These are phyloP conservation scores for Vitis hybrid DNA, from an alignment of 177 flowering plant genomes.

Conservation along the genomic window DNA sequence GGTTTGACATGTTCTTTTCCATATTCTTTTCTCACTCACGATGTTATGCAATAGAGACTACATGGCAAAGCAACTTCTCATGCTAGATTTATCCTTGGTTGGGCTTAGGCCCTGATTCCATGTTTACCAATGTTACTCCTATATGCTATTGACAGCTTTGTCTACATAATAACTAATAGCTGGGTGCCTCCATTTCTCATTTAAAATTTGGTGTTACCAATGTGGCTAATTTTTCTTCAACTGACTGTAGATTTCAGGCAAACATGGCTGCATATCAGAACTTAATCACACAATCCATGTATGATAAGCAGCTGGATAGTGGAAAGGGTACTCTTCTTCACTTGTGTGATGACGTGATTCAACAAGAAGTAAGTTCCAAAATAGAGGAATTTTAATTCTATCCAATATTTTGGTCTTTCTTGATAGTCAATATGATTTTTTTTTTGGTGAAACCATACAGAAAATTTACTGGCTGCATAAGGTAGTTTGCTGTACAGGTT, in stretches of 20 bases:
- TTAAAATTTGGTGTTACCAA: neutral
- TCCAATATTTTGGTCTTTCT: neutral
- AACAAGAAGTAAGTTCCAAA: constrained; percentile 79
- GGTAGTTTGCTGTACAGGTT: too few relatives aligned
- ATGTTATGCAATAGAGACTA: neutral
- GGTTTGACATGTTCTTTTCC: neutral
- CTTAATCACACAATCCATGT: constrained; percentile 92
- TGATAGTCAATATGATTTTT: neutral
- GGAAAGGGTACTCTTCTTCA: constrained; percentile 98
- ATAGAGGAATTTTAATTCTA: neutral
- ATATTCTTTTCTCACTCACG: neutral
- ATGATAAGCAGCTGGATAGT: constrained; percentile 96
- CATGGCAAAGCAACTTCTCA: neutral
- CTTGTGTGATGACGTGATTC: constrained; percentile 96
- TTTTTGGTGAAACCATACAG: too few relatives aligned
- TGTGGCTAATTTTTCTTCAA: neutral
- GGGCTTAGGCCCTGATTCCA: neutral
- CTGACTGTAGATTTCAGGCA: constrained; percentile 67
- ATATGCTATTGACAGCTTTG: neutral
- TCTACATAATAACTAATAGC: neutral
- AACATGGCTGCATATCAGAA: constrained; percentile 88
- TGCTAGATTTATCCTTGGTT: neutral
- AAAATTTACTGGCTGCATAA: too few relatives aligned
- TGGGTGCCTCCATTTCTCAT: neutral
- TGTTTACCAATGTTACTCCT: neutral